phyloP scores from a whole-genome alignment of 495 filamentous ascomycete genomes.

The Jackrogersella minutella region DNA sequence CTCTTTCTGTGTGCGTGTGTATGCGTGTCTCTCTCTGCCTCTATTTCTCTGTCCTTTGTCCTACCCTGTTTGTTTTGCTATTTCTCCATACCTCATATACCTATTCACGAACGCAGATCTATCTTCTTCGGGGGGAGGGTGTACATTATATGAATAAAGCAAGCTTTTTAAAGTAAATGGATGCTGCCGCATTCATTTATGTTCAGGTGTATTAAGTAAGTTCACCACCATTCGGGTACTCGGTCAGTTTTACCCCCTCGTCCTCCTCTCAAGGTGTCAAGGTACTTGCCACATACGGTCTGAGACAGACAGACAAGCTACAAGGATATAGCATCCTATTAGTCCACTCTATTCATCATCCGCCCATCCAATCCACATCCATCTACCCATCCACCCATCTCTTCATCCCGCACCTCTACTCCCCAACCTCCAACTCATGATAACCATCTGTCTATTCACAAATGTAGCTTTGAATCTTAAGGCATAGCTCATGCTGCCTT shows the following conservation, averaged over 20 bases:
- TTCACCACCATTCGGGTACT: conserved; percentile 2
- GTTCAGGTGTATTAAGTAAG: conserved; percentile 9
- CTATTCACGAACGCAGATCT: conserved; percentile 27
- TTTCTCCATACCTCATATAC: conserved; percentile 3
- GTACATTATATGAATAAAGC: conserved; percentile 36
- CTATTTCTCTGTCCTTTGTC: conserved; percentile 12
- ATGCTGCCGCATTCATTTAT: conserved; percentile 34
- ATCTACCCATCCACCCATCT: no score
- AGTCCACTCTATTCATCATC: conserved; percentile 16
- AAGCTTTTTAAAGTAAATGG: conserved; percentile 9
- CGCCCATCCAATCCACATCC: no score
- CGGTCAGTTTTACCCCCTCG: conserved; percentile 14
- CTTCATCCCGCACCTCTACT: conserved; percentile 20
- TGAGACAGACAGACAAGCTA: conserved; percentile 20
- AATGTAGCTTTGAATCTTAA: conserved; percentile 27
- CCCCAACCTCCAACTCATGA: conserved; percentile 30
- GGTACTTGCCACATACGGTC: conserved; percentile 25
- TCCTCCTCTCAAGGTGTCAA: conserved; percentile 2
- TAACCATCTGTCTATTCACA: not conserved
- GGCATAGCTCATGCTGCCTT: conserved; percentile 28
- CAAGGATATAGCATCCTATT: conserved; percentile 22
- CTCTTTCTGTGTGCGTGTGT: conserved; percentile 26
- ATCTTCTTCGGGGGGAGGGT: conserved; percentile 4
- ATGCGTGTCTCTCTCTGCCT: not conserved
- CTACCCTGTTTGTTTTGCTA: not conserved